A percentile compares a stretch with the other conserved stretches of the same genome.
Conservation (phyloP, 1,284 basidiomycete species). For the Boletus semigastroideus region DNA sequence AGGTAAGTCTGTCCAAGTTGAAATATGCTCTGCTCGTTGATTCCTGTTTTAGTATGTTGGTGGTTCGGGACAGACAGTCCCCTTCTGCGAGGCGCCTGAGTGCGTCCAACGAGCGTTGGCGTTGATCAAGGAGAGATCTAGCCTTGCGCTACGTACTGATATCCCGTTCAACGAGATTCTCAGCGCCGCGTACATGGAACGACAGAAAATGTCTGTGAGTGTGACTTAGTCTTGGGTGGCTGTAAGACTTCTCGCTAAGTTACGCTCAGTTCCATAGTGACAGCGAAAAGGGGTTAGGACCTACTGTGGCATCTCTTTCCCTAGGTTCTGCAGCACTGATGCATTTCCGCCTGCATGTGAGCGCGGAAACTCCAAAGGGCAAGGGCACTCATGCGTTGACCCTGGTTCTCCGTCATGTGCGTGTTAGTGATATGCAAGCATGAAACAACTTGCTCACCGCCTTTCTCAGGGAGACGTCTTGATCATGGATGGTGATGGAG, state of each 20-base stretch:
- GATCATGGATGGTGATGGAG: constrained; percentile 67
- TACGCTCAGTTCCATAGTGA: constrained; percentile 72
- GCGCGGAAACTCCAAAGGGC: constrained; percentile 34
- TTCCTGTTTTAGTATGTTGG: constrained; percentile 62
- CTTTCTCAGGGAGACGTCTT: constrained; percentile 66
- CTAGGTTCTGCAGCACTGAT: constrained; percentile 71
- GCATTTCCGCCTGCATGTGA: constrained; percentile 61
- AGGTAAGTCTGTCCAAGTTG: constrained; percentile 39
- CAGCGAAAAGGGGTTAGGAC: constrained; percentile 67
- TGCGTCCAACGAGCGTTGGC: constrained; percentile 57
- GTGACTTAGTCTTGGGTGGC: background rate
- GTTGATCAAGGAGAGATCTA: constrained; percentile 55
- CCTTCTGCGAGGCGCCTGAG: constrained; percentile 54
- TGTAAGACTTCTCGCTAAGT: background rate
- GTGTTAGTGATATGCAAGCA: constrained; percentile 24
- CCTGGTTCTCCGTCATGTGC: constrained; percentile 65
- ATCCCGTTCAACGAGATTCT: constrained; percentile 71
- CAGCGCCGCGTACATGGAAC: constrained; percentile 78
- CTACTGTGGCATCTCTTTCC: constrained; percentile 69
- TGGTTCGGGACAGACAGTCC: constrained; percentile 65
- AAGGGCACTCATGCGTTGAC: constrained; percentile 44
- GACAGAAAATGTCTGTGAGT: constrained; percentile 77
- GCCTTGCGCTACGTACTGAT: constrained; percentile 37
- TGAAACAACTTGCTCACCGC: background rate
- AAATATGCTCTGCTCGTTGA: constrained; percentile 1